phyloP scores from a whole-genome alignment of 2,329 filamentous ascomycete species.

The Aspergillus floridensis region DNA sequence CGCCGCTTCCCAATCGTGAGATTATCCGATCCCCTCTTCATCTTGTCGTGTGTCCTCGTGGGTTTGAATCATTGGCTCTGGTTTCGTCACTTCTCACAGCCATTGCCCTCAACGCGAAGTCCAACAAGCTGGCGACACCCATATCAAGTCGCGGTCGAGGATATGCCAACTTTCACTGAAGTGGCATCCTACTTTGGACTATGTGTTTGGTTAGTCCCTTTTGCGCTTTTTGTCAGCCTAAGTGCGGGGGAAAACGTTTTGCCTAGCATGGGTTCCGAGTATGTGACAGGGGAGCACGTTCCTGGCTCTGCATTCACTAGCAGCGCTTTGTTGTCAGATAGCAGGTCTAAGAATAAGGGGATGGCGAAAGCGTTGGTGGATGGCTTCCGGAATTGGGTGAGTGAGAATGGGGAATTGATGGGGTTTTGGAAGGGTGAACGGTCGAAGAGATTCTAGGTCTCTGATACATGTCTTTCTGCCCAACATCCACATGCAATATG shows the following conservation, averaged over 20 bases:
- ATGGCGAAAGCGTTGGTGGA: slow-evolving; percentile 65
- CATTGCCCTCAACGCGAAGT: slow-evolving; percentile 39
- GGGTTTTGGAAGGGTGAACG: slow-evolving; percentile 61
- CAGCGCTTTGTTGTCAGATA: slow-evolving; percentile 27
- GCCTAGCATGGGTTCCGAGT: slow-evolving; percentile 83
- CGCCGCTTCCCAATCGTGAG: slow-evolving; percentile 73
- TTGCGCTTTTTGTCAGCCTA: slow-evolving; percentile 89
- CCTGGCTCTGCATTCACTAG: slow-evolving; percentile 25
- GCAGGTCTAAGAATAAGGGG: slow-evolving; percentile 52
- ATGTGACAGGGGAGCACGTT: slow-evolving; percentile 54
- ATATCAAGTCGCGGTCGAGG: slow-evolving; percentile 43
- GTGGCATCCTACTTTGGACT: slow-evolving; percentile 95
- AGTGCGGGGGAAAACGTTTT: slow-evolving; percentile 94
- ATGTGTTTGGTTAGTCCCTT: slow-evolving; percentile 95
- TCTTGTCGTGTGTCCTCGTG: slow-evolving; percentile 80
- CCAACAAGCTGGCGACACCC: slow-evolving; percentile 36
- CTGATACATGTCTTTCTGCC: not conserved
- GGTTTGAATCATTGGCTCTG: slow-evolving; percentile 89
- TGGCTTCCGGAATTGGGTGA: slow-evolving; percentile 58
- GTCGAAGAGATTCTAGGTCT: slow-evolving; percentile 45
- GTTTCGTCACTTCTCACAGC: slow-evolving; percentile 88
- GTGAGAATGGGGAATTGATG: slow-evolving; percentile 61
- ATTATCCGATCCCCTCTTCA: slow-evolving; percentile 80
- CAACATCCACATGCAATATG: not conserved
- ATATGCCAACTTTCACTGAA: slow-evolving; percentile 80